phyloP scores from a whole-genome alignment of 176 grass and related monocot species.

The Saccharum officinarum region DNA sequence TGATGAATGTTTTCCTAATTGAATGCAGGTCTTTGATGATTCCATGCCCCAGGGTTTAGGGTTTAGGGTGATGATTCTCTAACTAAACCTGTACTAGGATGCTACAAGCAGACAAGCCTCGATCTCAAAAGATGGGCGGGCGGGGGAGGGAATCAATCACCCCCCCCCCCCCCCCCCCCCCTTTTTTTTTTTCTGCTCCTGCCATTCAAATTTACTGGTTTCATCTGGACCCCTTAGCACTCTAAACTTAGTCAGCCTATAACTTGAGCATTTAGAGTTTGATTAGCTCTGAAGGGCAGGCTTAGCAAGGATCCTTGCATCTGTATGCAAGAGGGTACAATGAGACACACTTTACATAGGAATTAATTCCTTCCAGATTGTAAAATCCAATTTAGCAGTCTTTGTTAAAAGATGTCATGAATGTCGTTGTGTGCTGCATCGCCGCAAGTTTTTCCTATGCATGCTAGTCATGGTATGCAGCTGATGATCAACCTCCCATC shows the following conservation, averaged over 20 bases:
- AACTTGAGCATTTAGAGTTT: neutral
- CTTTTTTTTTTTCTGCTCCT: neutral
- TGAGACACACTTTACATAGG: neutral
- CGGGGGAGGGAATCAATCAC: neutral
- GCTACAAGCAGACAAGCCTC: neutral
- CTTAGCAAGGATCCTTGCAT: neutral
- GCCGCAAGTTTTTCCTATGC: neutral
- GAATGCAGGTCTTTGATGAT: slow-evolving; percentile 38
- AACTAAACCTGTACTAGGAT: neutral
- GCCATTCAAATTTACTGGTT: neutral
- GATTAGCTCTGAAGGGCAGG: neutral
- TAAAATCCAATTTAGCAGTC: neutral
- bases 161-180: neutral
- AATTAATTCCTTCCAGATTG: neutral
- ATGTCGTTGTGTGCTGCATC: neutral
- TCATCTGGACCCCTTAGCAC: neutral
- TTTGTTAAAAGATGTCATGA: neutral
- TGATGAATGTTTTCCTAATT: slow-evolving; percentile 2
- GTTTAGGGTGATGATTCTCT: slow-evolving; percentile 34
- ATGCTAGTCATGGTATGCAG: neutral
- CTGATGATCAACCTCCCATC: neutral
- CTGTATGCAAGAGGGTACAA: neutral
- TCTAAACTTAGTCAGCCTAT: slow-evolving; percentile 16
- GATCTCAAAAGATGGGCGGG: neutral
- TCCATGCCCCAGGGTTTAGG: neutral